phyloP scores from a whole-genome alignment of 1,139 yeast genomes.

The Arxiozyma telluris region DNA sequence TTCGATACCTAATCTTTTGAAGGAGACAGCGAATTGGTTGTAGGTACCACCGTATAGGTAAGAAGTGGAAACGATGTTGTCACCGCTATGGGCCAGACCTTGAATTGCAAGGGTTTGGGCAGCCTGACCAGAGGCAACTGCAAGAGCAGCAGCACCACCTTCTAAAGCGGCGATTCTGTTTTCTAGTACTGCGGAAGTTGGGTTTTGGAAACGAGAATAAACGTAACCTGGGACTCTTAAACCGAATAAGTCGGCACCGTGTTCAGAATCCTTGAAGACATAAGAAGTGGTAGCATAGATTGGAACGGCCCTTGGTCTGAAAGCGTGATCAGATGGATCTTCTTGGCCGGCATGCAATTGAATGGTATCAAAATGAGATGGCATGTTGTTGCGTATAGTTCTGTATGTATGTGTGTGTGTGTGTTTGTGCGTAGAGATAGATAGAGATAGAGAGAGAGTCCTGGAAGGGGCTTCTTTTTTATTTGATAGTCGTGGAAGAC shows the following conservation, averaged over 20 bases:
- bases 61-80: slow-evolving; percentile 81
- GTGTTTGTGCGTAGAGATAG: no score
- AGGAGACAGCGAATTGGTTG: slow-evolving; percentile 87
- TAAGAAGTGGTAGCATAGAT: slow-evolving; percentile 82
- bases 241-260: slow-evolving; percentile 86
- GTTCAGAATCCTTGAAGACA: slow-evolving; percentile 77
- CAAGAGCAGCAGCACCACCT: slow-evolving; percentile 83
- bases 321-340: slow-evolving; percentile 47
- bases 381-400: slow-evolving; percentile 22
- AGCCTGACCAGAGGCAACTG: slow-evolving; percentile 92
- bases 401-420: not conserved
- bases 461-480: no score
- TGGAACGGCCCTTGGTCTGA: slow-evolving; percentile 79
- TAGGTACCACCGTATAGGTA: slow-evolving; percentile 92
- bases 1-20: slow-evolving; percentile 80
- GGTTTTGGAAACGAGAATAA: slow-evolving; percentile 86
- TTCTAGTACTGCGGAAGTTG: slow-evolving; percentile 86
- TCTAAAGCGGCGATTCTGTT: slow-evolving; percentile 88
- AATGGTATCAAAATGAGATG: slow-evolving; percentile 75
- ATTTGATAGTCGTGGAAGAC: not conserved
- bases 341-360: slow-evolving; percentile 91
- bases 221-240: slow-evolving; percentile 74
- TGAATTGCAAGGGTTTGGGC: slow-evolving; percentile 83
- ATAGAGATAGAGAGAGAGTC: no score
- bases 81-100: slow-evolving; percentile 81